phyloP scores from a whole-genome alignment of 2,329 filamentous ascomycete species.

The Trichophyton rubrum region DNA sequence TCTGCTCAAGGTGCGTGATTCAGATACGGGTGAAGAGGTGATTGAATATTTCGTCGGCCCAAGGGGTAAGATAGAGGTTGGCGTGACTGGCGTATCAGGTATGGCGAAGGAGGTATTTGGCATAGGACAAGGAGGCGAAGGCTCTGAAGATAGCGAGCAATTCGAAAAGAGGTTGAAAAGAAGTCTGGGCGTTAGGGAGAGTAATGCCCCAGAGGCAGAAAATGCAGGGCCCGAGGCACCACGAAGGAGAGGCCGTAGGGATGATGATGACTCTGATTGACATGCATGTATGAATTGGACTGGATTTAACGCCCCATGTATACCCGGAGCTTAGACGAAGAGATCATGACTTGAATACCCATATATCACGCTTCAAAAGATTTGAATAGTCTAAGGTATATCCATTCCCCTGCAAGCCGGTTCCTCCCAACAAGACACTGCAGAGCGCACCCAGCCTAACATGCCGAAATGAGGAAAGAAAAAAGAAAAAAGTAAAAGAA shows the following conservation, averaged over 20 bases:
- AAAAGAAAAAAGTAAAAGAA: neutral
- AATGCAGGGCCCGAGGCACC: neutral
- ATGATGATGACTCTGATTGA: constrained; percentile 6
- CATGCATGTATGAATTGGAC: neutral
- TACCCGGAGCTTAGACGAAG: neutral
- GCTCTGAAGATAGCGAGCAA: constrained; percentile 29
- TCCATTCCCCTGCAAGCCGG: neutral
- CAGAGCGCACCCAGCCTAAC: neutral
- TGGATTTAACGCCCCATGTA: neutral
- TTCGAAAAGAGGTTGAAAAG: constrained; percentile 49
- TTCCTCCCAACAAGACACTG: neutral
- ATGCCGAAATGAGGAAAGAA: neutral
- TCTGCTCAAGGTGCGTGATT: constrained; percentile 60
- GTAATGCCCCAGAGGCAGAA: neutral
- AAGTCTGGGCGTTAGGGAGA: constrained; percentile 45
- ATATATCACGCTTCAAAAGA: neutral
- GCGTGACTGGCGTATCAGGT: constrained; percentile 58
- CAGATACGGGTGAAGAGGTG: constrained; percentile 56
- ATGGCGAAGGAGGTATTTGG: constrained; percentile 50
- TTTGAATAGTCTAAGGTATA: neutral
- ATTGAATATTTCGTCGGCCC: constrained; percentile 76
- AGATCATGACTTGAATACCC: neutral
- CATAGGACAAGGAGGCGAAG: constrained; percentile 15
- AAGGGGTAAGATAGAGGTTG: constrained; percentile 73
- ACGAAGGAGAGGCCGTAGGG: neutral